Evolutionary conservation across 129 eudicot species (phyloP).

Genomic region (carrot (Daucus carota)): DNA sequence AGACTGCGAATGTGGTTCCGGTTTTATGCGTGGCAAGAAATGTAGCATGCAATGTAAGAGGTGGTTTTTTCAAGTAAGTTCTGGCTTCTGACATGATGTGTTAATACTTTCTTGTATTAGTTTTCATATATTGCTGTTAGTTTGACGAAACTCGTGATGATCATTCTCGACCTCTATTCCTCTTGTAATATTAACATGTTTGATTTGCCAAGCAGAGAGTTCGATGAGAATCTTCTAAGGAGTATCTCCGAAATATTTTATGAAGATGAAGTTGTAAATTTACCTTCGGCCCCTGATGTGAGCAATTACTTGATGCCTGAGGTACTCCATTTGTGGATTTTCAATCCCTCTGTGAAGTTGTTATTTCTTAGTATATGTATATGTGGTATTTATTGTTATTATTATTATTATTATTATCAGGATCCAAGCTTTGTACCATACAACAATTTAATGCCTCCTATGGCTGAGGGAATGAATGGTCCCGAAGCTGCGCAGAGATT

Average conservation of each 20-base stretch:
- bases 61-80: slow-evolving; percentile 86
- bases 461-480: slow-evolving; percentile 69
- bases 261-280: slow-evolving; percentile 67
- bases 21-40: slow-evolving; percentile 94
- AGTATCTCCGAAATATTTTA: slow-evolving; percentile 54
- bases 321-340: slow-evolving; percentile 31
- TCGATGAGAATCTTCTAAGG: slow-evolving; percentile 58
- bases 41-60: slow-evolving; percentile 97
- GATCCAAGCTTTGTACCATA: slow-evolving; percentile 63
- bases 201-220: slow-evolving; percentile 51
- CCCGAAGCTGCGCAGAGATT: slow-evolving; percentile 66
- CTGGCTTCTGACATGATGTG: slow-evolving; percentile 9
- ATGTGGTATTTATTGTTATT: too few relatives aligned
- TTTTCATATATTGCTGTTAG: neutral
- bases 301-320: slow-evolving; percentile 78
- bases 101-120: neutral
- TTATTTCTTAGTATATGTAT: slow-evolving; percentile 4
- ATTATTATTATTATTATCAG: slow-evolving; percentile 31
- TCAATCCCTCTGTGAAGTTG: slow-evolving; percentile 6
- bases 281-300: slow-evolving; percentile 83
- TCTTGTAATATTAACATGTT: neutral
- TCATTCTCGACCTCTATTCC: neutral
- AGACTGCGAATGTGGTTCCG: slow-evolving; percentile 85
- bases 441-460: slow-evolving; percentile 43
- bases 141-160: neutral